Conservation (phyloP, 73 alveolate genomes). For the Paraurostyla sp. region DNA sequence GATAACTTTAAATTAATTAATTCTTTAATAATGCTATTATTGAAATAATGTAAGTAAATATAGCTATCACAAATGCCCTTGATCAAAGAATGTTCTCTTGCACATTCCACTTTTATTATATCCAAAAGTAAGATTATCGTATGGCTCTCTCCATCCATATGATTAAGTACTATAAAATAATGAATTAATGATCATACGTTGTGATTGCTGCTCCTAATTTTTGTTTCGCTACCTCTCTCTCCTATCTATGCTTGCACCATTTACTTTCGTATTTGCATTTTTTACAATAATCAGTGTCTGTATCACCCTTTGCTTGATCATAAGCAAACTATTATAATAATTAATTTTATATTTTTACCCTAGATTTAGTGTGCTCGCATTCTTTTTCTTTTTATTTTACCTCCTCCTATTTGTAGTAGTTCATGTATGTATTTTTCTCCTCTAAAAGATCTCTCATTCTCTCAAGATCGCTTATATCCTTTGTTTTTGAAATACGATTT, state of each 20-base stretch:
- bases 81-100: conserved; percentile 68
- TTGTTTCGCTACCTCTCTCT: conserved; percentile 64
- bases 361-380: conserved; percentile 4
- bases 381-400: conserved; percentile 40
- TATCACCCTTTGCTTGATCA: conserved; percentile 49
- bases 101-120: conserved; percentile 63
- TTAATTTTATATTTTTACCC: not conserved
- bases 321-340: not conserved
- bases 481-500: not conserved
- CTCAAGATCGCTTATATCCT: conserved; percentile 31
- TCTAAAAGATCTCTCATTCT: conserved; percentile 4
- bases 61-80: conserved; percentile 41
- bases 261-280: conserved; percentile 73
- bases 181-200: conserved; percentile 2
- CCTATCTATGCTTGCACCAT: conserved; percentile 71
- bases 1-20: conserved; percentile 14
- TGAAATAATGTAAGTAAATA: not conserved
- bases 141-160: conserved; percentile 78
- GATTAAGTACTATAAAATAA: conserved; percentile 47
- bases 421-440: conserved; percentile 54
- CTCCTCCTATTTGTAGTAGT: conserved; percentile 50
- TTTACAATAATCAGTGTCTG: conserved; percentile 3
- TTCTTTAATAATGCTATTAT: not conserved
- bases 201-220: conserved; percentile 53
- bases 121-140: conserved; percentile 61